Conservation (phyloP, 805 yeast species). For the Barnettozyma salicaria region DNA sequence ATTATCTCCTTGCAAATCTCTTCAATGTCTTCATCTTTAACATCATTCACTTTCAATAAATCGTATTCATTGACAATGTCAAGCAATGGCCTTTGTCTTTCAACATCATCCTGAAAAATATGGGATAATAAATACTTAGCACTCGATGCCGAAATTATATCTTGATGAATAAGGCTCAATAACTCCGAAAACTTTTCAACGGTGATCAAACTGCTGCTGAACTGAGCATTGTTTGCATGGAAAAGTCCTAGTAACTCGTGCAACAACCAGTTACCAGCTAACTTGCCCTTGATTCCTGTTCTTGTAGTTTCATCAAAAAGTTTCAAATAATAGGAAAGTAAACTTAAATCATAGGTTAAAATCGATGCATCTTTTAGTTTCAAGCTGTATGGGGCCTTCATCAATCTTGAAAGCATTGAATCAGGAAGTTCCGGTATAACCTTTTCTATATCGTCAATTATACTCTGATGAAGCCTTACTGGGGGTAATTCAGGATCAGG, state of each 20-base stretch:
- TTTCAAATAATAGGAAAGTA: constrained; percentile 48
- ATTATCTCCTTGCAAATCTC: constrained; percentile 33
- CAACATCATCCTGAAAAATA: constrained; percentile 44
- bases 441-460: constrained; percentile 36
- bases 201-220: constrained; percentile 31
- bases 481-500: constrained; percentile 88
- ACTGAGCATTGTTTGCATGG: constrained; percentile 40
- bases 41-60: constrained; percentile 33
- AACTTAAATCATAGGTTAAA: constrained; percentile 44
- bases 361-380: constrained; percentile 72
- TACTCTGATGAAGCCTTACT: constrained; percentile 39
- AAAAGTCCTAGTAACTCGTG: constrained; percentile 75
- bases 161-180: constrained; percentile 40
- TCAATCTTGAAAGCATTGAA: constrained; percentile 40
- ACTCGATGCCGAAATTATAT: constrained; percentile 53
- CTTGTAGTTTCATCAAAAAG: constrained; percentile 29
- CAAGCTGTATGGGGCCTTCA: constrained; percentile 45
- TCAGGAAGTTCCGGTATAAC: constrained; percentile 61
- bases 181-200: constrained; percentile 47
- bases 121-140: constrained; percentile 63
- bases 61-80: constrained; percentile 51
- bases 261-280: constrained; percentile 71
- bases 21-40: constrained; percentile 27
- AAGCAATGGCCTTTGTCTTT: constrained; percentile 30
- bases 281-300: constrained; percentile 21